These are phyloP conservation scores for Tylopilus subfusipes DNA, from an alignment of 768 basidiomycete species.

Conservation along the genomic window DNA sequence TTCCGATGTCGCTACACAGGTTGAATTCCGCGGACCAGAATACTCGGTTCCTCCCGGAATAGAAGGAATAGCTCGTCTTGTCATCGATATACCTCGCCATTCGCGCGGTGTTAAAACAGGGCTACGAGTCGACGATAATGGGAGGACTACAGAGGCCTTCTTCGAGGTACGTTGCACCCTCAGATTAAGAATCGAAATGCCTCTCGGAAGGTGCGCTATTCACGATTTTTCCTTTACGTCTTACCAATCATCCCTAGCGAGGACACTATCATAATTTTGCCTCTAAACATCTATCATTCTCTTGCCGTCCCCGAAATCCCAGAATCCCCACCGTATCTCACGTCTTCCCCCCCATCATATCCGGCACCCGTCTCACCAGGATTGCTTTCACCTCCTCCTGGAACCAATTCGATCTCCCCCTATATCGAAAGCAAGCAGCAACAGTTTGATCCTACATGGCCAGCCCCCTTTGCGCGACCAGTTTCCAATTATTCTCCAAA, in stretches of 20 bases:
- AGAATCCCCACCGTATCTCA: conserved; percentile 26
- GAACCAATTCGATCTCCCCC: conserved; percentile 2
- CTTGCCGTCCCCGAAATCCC: conserved; percentile 45
- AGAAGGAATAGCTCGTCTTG: conserved; percentile 76
- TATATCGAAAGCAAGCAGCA: conserved; percentile 10
- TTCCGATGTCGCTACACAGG: conserved; percentile 63
- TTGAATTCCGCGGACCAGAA: conserved; percentile 71
- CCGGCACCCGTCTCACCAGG: conserved; percentile 12
- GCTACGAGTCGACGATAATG: conserved; percentile 49
- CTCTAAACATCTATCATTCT: conserved; percentile 63
- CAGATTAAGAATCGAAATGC: conserved; percentile 63
- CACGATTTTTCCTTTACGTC: conserved; percentile 3
- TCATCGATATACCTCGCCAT: conserved; percentile 71
- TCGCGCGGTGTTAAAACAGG: conserved; percentile 67
- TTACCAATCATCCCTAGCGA: conserved; percentile 45
- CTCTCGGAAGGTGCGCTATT: conserved; percentile 54
- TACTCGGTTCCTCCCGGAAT: conserved; percentile 70
- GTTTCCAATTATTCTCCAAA: conserved; percentile 2
- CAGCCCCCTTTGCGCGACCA: conserved; percentile 5
- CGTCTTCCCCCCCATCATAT: conserved; percentile 20
- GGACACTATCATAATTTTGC: conserved; percentile 63
- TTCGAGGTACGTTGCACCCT: conserved; percentile 69
- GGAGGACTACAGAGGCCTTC: conserved; percentile 44
- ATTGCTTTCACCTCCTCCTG: conserved; percentile 28
- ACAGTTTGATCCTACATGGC: conserved; percentile 10